Base-by-base conservation (phyloP, 139 green algal genomes). In the Limnomonas spitsbergensis region DNA sequence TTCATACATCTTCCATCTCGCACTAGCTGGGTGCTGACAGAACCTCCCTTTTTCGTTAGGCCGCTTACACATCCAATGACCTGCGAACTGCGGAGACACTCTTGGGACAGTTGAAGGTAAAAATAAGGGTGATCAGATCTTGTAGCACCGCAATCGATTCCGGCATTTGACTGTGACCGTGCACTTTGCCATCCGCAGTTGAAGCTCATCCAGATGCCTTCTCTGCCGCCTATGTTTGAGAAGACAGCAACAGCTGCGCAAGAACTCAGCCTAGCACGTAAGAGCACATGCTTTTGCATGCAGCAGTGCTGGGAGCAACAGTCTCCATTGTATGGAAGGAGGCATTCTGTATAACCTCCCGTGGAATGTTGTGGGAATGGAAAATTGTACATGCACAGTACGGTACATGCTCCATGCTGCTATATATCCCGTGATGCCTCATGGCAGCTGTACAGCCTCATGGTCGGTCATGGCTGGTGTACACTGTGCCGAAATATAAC, bases 181-280 rank as follows among this genome's bases (percentile, higher is more conserved):
- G 7, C 14, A 27, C 56, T 34, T 69, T 69, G 26, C 68, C 4
- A 47, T 4, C 4, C 74, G 77, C 88, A 97, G 91, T 35, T 97
- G 32, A 88, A 92, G 67, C 78, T 97, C 34, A 94, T 92, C 7
- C 82, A 93, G 73, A 80, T 97, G 32, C 81, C 91, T 56, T 82
- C 89, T 0, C 78, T 97, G 9, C 92, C 93, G 20, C 93, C 92
- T 1, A 38, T 85, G 0, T 90, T 85, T 4, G 85, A 93, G 75
- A 66, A 80, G 0, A 90, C 86, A 4, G 32, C 89, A 1, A 92
- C 86, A 27, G 84, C 88, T 0, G 80, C 91, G 69, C 78, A 97
- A 71, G 91, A 97, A 82, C 84, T 97, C 3, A 31, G 84, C 7
- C 77, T 97, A 1, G 91, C 87, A 86, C 86, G 94, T 92, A 75